phyloP scores from a whole-genome alignment of 371 early-diverging fungal genomes.

The Mucor velutinosus region DNA sequence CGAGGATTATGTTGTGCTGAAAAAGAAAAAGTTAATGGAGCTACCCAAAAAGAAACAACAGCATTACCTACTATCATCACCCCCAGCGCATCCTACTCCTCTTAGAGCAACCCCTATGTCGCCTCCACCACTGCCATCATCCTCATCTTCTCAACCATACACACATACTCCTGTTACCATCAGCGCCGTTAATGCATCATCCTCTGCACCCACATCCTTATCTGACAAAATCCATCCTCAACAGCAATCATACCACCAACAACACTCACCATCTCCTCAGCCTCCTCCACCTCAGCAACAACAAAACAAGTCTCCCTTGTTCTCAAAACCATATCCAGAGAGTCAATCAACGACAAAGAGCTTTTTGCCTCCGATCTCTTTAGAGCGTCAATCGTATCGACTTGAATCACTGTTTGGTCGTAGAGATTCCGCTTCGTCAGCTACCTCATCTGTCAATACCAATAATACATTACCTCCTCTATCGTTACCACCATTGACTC shows the following conservation, averaged over 20 bases:
- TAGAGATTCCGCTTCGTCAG: slow-evolving; percentile 20
- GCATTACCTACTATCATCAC: slow-evolving; percentile 2
- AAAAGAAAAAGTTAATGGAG: slow-evolving; percentile 8
- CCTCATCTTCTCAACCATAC: not conserved
- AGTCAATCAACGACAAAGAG: slow-evolving; percentile 7
- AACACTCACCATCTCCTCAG: not conserved
- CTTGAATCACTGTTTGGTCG: slow-evolving; percentile 26
- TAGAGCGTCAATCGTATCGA: slow-evolving; percentile 29
- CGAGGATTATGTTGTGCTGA: slow-evolving; percentile 28
- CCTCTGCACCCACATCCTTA: not conserved
- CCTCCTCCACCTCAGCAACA: slow-evolving; percentile 1
- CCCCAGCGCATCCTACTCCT: not conserved
- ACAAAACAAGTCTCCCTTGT: not conserved
- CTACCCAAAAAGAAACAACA: slow-evolving; percentile 3
- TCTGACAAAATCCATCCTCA: slow-evolving; percentile 14
- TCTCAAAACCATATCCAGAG: not conserved
- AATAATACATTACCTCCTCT: slow-evolving; percentile 23
- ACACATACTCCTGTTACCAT: not conserved
- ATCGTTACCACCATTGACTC: slow-evolving; percentile 19
- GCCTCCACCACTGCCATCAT: not conserved
- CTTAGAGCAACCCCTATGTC: not conserved
- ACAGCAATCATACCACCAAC: slow-evolving; percentile 6
- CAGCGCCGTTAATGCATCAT: not conserved
- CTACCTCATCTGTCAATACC: slow-evolving; percentile 17
- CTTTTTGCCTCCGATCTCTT: slow-evolving; percentile 31